Evolutionary conservation across 2,329 filamentous ascomycete species (phyloP).

Genomic region (Phoma herbarum): DNA sequence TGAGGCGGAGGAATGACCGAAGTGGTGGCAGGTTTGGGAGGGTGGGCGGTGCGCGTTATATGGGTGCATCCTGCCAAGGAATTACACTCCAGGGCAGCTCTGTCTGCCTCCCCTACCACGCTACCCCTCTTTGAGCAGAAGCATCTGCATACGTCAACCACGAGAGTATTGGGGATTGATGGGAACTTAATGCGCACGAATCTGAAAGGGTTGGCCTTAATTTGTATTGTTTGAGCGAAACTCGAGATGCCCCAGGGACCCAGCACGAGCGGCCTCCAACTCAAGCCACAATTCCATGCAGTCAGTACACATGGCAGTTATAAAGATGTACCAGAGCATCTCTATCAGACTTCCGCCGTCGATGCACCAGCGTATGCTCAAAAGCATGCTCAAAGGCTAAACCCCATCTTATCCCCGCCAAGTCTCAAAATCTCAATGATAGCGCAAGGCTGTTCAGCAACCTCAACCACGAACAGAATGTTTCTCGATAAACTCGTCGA

Average conservation of each 20-base stretch:
- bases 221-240: neutral
- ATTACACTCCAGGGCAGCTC: slow-evolving; percentile 18
- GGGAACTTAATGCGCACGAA: neutral
- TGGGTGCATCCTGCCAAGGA: slow-evolving; percentile 34
- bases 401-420: neutral
- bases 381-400: neutral
- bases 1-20: slow-evolving; percentile 18
- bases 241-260: slow-evolving; percentile 1
- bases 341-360: neutral
- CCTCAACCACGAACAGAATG: neutral
- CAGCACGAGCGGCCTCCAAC: slow-evolving; percentile 9
- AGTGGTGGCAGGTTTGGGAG: slow-evolving; percentile 20
- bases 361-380: neutral
- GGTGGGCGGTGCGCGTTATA: slow-evolving; percentile 37
- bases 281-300: neutral
- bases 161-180: neutral
- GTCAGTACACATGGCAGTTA: neutral
- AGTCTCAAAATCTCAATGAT: neutral
- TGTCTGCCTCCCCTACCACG: slow-evolving; percentile 19
- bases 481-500: neutral
- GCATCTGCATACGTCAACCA: neutral
- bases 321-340: neutral
- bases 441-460: neutral
- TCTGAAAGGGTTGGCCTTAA: neutral
- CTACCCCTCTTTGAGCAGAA: slow-evolving; percentile 9